A percentile compares a stretch with the other conserved stretches of the same genome.
Evolutionary conservation across 2,329 filamentous ascomycete genomes (phyloP).

Genomic region (Fusarium oxysporum): DNA sequence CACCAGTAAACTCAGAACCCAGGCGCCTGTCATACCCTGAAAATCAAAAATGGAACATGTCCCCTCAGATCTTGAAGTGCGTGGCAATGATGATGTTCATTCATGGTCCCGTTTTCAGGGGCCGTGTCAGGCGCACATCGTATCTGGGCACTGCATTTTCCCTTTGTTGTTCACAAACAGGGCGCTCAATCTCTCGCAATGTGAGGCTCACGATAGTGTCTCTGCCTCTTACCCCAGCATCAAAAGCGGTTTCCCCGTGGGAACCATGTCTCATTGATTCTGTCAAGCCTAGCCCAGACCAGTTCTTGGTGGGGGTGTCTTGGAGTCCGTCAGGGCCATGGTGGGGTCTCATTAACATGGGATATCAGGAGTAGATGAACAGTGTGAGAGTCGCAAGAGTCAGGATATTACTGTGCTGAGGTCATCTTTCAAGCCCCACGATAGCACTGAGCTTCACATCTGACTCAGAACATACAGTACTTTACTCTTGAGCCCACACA

Average conservation of each 20-base stretch:
- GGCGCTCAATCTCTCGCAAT: not conserved
- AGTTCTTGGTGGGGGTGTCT: slow-evolving; percentile 38
- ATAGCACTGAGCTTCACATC: not conserved
- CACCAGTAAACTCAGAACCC: not conserved
- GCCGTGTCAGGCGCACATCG: slow-evolving; percentile 3
- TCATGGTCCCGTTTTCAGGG: slow-evolving; percentile 27
- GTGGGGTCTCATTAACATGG: slow-evolving; percentile 37
- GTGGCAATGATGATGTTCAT: slow-evolving; percentile 32
- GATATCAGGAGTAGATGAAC: slow-evolving; percentile 1
- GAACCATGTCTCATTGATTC: slow-evolving; percentile 32
- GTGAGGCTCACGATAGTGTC: slow-evolving; percentile 27
- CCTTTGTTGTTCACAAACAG: not conserved
- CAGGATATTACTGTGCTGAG: slow-evolving; percentile 5
- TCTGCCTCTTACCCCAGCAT: slow-evolving; percentile 6
- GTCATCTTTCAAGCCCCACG: not conserved
- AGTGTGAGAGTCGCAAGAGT: not conserved
- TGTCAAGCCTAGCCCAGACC: slow-evolving; percentile 26
- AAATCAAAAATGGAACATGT: slow-evolving; percentile 6
- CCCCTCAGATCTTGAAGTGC: slow-evolving; percentile 13
- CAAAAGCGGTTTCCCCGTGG: slow-evolving; percentile 24
- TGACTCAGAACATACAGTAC: slow-evolving; percentile 41
- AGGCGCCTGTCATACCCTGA: slow-evolving; percentile 30
- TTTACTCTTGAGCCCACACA: slow-evolving; percentile 19
- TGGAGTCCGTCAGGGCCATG: slow-evolving; percentile 13
- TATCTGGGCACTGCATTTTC: not conserved